Evolutionary conservation across 2,329 filamentous ascomycete species (phyloP).

Genomic region (Aspergillus luchuensis): DNA sequence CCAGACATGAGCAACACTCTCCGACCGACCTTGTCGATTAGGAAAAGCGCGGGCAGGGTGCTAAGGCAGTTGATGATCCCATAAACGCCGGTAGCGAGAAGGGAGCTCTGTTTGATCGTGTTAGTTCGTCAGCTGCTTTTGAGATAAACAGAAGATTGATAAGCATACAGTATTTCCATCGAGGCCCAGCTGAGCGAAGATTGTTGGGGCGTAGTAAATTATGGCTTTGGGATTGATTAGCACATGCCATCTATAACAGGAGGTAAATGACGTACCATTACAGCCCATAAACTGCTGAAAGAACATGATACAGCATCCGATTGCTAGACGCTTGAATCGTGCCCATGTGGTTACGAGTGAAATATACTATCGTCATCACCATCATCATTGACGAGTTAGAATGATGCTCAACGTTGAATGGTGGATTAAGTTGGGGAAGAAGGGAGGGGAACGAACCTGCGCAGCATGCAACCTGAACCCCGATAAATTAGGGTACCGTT

Average conservation of each 20-base stretch:
- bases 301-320: slow-evolving; percentile 44
- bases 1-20: slow-evolving; percentile 39
- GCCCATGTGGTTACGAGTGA: slow-evolving; percentile 39
- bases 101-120: slow-evolving; percentile 26
- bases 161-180: slow-evolving; percentile 33
- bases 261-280: slow-evolving; percentile 36
- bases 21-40: slow-evolving; percentile 40
- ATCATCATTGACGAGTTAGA: neutral
- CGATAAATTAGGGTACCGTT: slow-evolving; percentile 32
- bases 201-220: slow-evolving; percentile 53
- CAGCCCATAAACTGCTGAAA: slow-evolving; percentile 53
- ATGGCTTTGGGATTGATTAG: slow-evolving; percentile 26
- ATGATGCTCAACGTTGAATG: neutral
- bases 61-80: slow-evolving; percentile 43
- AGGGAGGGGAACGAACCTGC: slow-evolving; percentile 26
- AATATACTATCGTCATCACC: slow-evolving; percentile 27
- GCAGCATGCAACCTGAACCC: slow-evolving; percentile 35
- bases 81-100: slow-evolving; percentile 41
- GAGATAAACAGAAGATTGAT: neutral
- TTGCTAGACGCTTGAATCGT: slow-evolving; percentile 40
- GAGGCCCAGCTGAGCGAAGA: slow-evolving; percentile 50
- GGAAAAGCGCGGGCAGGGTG: slow-evolving; percentile 37
- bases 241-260: too few relatives aligned
- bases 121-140: neutral
- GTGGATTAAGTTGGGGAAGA: neutral